These are phyloP conservation scores for Agaricus sinodeliciosus DNA, from an alignment of 768 basidiomycete species.

Conservation along the genomic window DNA sequence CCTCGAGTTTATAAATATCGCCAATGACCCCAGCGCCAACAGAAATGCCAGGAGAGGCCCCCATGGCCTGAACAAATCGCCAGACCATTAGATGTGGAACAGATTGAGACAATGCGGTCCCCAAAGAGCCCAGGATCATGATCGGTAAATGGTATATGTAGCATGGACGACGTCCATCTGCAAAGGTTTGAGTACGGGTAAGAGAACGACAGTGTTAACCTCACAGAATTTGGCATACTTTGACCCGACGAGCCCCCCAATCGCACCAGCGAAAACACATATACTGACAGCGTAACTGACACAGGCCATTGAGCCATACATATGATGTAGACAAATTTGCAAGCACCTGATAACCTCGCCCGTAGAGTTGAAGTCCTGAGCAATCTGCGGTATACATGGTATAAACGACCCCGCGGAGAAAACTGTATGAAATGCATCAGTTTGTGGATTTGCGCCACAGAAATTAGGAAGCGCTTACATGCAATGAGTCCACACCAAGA, in stretches of 20 bases:
- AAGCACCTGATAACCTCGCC: constrained; percentile 9
- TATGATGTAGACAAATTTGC: too few relatives aligned
- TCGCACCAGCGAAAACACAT: constrained; percentile 24
- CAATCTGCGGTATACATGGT: constrained; percentile 14
- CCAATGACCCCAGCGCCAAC: constrained; percentile 57
- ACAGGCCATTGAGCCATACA: background rate
- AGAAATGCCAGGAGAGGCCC: constrained; percentile 48
- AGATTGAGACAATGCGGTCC: constrained; percentile 41
- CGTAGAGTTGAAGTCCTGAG: constrained; percentile 10
- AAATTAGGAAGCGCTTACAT: background rate
- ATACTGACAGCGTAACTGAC: constrained; percentile 29
- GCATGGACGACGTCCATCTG: constrained; percentile 62
- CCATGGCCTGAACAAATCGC: constrained; percentile 62
- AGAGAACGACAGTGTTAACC: constrained; percentile 4
- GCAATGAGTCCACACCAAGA: constrained; percentile 15
- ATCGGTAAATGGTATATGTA: constrained; percentile 59
- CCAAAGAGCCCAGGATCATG: constrained; percentile 51
- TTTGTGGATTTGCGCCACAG: background rate
- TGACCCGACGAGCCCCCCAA: constrained; percentile 26
- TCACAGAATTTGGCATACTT: constrained; percentile 32
- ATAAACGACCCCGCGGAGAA: constrained; percentile 12
- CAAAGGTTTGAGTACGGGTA: background rate
- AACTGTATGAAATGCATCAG: background rate
- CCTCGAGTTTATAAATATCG: constrained; percentile 61
- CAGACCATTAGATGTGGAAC: constrained; percentile 48